A percentile compares a stretch with the other conserved stretches of the same genome.
These are phyloP conservation scores for Dimargaris verticillata DNA, from an alignment of 192 early-diverging fungal species.

Conservation along the genomic window DNA sequence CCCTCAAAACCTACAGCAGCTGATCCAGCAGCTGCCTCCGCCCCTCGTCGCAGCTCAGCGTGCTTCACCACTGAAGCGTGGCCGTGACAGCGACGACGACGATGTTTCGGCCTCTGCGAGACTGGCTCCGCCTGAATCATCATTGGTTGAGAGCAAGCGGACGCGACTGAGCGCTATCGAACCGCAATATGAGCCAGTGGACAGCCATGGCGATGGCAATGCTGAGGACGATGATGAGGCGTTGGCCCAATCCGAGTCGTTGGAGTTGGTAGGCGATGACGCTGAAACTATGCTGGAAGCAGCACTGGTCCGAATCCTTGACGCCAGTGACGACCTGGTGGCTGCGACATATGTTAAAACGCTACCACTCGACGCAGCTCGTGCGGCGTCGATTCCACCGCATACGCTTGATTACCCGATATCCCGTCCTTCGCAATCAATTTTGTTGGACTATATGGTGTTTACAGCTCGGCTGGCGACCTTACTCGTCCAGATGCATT, in stretches of 20 bases:
- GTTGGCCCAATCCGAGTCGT: not conserved
- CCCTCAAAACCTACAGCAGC: not conserved
- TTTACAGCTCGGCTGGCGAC: not conserved
- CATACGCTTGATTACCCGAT: not conserved
- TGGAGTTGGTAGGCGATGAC: not conserved
- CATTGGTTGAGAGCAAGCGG: not conserved
- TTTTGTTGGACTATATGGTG: conserved; percentile 6
- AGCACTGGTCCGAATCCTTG: not conserved
- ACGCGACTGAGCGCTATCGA: not conserved
- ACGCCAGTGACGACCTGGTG: not conserved
- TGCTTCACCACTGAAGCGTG: too few species aligned
- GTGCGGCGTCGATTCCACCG: not conserved
- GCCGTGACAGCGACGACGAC: too few species aligned
- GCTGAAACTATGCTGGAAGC: not conserved
- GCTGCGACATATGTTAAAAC: not conserved
- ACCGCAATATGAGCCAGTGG: not conserved
- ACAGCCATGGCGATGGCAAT: not conserved
- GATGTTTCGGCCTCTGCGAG: too few species aligned
- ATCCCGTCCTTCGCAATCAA: not conserved
- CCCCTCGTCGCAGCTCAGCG: too few species aligned
- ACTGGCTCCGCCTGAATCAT: not conserved
- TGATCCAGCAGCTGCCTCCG: not conserved
- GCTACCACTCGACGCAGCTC: not conserved
- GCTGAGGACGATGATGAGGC: not conserved
- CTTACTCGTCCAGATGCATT: not conserved